Conservation (phyloP, 441 rosid genomes). For the Aquilaria agallochum region DNA sequence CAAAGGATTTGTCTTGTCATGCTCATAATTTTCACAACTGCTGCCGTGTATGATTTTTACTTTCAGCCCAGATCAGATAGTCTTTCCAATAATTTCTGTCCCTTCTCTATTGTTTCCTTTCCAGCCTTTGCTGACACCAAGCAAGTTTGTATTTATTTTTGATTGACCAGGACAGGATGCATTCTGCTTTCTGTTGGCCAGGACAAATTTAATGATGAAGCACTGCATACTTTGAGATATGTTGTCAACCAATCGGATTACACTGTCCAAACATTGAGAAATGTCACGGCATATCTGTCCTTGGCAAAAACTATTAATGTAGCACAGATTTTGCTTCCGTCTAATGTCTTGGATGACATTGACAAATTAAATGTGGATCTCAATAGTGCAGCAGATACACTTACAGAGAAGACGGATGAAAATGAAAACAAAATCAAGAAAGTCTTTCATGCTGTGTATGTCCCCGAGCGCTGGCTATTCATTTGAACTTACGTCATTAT, state of each 20-base stretch:
- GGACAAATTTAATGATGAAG: conserved; percentile 73
- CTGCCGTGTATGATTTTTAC: conserved; percentile 61
- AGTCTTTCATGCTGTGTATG: conserved; percentile 72
- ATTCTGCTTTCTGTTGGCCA: conserved; percentile 89
- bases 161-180: conserved; percentile 67
- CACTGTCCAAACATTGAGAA: conserved; percentile 72
- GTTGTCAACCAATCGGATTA: conserved; percentile 92
- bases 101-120: not conserved
- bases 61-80: not conserved
- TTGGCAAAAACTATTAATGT: conserved; percentile 88
- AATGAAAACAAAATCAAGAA: conserved; percentile 65
- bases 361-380: conserved; percentile 75
- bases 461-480: conserved; percentile 9
- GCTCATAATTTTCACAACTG: conserved; percentile 77
- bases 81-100: not conserved
- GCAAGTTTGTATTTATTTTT: not conserved
- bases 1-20: conserved; percentile 59
- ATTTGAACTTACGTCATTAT: conserved; percentile 8
- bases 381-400: conserved; percentile 63
- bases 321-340: conserved; percentile 70
- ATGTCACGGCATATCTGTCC: conserved; percentile 83
- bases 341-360: conserved; percentile 59
- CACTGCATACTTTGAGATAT: conserved; percentile 64
- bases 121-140: too few species aligned
- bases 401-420: conserved; percentile 63